Evolutionary conservation across 305 asterid species (phyloP).

Genomic region (Fraxinus velutina): DNA sequence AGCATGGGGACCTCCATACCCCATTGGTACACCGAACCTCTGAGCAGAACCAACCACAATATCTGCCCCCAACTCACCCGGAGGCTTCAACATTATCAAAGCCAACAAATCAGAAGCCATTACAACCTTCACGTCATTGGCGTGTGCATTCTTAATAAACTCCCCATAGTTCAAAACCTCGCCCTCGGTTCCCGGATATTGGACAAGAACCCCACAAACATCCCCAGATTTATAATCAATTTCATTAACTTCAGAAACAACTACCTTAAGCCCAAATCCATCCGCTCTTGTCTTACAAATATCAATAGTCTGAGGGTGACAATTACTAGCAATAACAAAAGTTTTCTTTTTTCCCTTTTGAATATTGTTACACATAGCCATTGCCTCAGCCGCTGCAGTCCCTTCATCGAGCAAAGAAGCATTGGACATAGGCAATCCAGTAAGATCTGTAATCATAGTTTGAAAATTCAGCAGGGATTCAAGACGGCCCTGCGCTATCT

Average conservation of each 20-base stretch:
- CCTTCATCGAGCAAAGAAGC: conserved; percentile 91
- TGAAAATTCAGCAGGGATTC: conserved; percentile 82
- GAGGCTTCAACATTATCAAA: conserved; percentile 85
- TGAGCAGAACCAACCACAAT: conserved; percentile 96
- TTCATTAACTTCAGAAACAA: conserved; percentile 63
- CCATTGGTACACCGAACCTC: conserved; percentile 99
- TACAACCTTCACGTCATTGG: conserved; percentile 87
- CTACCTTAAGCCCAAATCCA: conserved; percentile 78
- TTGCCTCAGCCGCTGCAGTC: conserved; percentile 94
- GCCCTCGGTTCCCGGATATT: conserved; percentile 96
- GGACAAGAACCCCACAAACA: conserved; percentile 88
- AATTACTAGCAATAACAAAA: conserved; percentile 75
- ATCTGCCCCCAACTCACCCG: conserved; percentile 90
- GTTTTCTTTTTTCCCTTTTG: conserved; percentile 84
- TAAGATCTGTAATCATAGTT: conserved; percentile 84
- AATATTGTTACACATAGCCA: conserved; percentile 92
- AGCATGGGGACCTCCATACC: conserved; percentile 98
- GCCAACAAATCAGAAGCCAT: conserved; percentile 93
- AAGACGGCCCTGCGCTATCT: conserved; percentile 88
- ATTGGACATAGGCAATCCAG: conserved; percentile 90
- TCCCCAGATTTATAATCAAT: conserved; percentile 73
- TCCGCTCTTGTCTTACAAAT: conserved; percentile 84
- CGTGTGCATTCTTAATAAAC: conserved; percentile 83
- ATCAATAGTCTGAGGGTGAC: conserved; percentile 93
- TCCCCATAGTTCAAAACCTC: conserved; percentile 78